Base-by-base conservation (phyloP, 352 stramenopile genomes). In the Pythium utonaiense region DNA sequence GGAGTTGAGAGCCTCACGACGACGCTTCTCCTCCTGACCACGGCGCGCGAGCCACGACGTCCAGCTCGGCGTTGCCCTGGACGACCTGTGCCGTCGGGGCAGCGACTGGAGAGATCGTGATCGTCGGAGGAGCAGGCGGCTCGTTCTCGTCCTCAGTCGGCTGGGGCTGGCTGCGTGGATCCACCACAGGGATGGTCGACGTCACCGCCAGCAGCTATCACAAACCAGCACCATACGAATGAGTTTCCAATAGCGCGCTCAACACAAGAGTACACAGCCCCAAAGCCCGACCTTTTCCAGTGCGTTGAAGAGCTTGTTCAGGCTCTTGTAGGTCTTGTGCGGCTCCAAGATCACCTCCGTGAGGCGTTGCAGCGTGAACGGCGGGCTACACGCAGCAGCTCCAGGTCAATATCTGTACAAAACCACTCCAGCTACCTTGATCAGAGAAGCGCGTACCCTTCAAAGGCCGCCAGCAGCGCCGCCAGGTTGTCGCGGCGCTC, bases 311-410 rank as follows among this genome's bases (percentile, higher is more conserved):
- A 92, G 70, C 60, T 94, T 94, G 67, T 78, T 77, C 33, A 88
- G 71, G 49, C 60, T 89, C 67, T 78, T 84, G 77, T 94, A 94
- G 25, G 72, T 85, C 52, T 77, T 78, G 13, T 71, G 66, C 1
- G 84, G 84, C 57, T 90, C 71, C 41, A 91, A 10, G 45, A 92
- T 80, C 38, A 94, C 78, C 68, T 94, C 84, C 3, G 80, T 86
- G 50, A 94, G 74, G 0, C 84, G 73, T 63, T 94, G 84, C 57
- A 94, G 74, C 53, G 84, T 94, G 66, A 94, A 94, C 33, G 84
- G 84, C 28, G 84, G 80, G 1, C 79, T 86, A 52, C 19, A 31
- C 22, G 47, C 16, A 25, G 13, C n/a, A 27, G n/a, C 10, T 0
- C 19, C 14, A 4, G 13, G 17, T 19, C n/a, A 44, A 3, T 22